These are phyloP conservation scores for Ceratopteris richardii DNA, from an alignment of 75 land plant genomes.

Conservation along the genomic window DNA sequence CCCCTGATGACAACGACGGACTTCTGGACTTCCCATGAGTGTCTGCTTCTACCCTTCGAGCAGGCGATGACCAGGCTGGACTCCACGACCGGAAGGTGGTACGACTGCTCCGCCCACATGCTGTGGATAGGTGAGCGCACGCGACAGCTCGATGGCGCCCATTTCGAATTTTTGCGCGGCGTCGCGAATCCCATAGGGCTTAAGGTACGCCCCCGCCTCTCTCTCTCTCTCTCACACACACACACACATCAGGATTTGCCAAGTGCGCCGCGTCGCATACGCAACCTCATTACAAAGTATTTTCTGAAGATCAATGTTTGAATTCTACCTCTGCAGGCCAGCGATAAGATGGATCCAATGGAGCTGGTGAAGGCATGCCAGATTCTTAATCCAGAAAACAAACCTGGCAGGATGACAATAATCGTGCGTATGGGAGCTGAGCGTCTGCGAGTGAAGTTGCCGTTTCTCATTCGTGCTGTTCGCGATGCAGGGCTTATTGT, in stretches of 20 bases:
- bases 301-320: neutral
- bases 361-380: slow-evolving; percentile 65
- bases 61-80: slow-evolving; percentile 66
- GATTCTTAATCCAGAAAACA: slow-evolving; percentile 65
- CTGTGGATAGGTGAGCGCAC: slow-evolving; percentile 69
- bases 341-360: slow-evolving; percentile 73
- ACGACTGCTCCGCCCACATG: slow-evolving; percentile 74
- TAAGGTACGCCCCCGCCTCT: slow-evolving; percentile 25
- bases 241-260: neutral
- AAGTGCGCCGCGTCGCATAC: neutral
- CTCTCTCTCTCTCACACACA: neutral
- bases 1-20: slow-evolving; percentile 9
- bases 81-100: slow-evolving; percentile 63
- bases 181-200: slow-evolving; percentile 56
- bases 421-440: slow-evolving; percentile 62
- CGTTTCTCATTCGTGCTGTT: slow-evolving; percentile 65
- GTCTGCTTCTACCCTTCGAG: slow-evolving; percentile 57
- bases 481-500: slow-evolving; percentile 67
- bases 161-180: slow-evolving; percentile 54
- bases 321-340: slow-evolving; percentile 32
- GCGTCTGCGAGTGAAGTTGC: slow-evolving; percentile 59
- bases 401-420: slow-evolving; percentile 64
- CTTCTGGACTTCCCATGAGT: slow-evolving; percentile 18
- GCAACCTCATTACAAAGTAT: neutral
- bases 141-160: slow-evolving; percentile 60